phyloP scores from a whole-genome alignment of 2,329 filamentous ascomycete genomes.

The Malbranchea zuffiana region DNA sequence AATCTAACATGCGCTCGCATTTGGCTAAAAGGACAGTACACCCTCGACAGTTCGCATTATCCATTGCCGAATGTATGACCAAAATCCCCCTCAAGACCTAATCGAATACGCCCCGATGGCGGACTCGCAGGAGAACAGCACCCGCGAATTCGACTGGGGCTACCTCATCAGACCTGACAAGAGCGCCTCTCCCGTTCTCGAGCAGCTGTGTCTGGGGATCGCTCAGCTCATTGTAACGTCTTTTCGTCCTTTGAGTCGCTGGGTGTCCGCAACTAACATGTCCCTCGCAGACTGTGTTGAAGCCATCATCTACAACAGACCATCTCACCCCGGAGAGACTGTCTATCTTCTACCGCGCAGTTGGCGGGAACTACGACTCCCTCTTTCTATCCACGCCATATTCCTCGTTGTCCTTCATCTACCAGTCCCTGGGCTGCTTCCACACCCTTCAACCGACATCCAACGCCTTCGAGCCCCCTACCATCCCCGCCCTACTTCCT shows the following conservation, averaged over 20 bases:
- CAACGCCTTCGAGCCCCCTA: constrained; percentile 61
- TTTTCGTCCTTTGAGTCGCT: not conserved
- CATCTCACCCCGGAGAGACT: constrained; percentile 54
- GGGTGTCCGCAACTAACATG: too few relatives aligned
- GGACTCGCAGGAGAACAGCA: constrained; percentile 17
- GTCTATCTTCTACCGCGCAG: constrained; percentile 63
- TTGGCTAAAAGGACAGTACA: too few relatives aligned
- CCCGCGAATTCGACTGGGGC: constrained; percentile 43
- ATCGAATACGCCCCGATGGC: constrained; percentile 18
- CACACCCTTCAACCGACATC: constrained; percentile 68
- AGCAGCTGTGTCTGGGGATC: constrained; percentile 58
- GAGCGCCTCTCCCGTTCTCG: constrained; percentile 54
- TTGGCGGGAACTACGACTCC: constrained; percentile 64
- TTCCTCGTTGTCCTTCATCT: constrained; percentile 77
- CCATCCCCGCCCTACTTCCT: constrained; percentile 69
- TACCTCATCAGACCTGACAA: constrained; percentile 56
- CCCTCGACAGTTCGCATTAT: too few relatives aligned
- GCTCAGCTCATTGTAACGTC: constrained; percentile 55
- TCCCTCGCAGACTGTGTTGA: constrained; percentile 8
- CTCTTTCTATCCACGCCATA: constrained; percentile 69
- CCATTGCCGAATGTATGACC: too few relatives aligned
- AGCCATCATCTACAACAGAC: constrained; percentile 22
- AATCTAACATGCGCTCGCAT: too few relatives aligned
- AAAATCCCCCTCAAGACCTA: constrained; percentile 1
- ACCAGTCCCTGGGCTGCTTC: constrained; percentile 80